Evolutionary conservation across 257 asterid genomes (phyloP).

Genomic region (Capsicum rhomboideum): DNA sequence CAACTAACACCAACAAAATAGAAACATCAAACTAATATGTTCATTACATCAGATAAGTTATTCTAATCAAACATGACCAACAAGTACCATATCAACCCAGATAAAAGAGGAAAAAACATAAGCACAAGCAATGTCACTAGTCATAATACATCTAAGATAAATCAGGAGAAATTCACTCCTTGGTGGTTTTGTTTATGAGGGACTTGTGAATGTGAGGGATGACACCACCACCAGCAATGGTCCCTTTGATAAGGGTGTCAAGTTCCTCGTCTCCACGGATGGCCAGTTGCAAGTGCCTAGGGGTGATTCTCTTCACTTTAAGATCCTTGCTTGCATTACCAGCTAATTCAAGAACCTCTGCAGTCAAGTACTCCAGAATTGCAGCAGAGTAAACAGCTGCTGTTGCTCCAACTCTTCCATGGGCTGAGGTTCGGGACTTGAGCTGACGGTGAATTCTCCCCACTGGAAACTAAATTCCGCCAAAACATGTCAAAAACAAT

Average conservation of each 20-base stretch:
- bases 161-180: slow-evolving; percentile 44
- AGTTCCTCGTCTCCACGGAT: slow-evolving; percentile 98
- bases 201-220: slow-evolving; percentile 98
- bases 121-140: not conserved
- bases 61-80: not conserved
- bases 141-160: not conserved
- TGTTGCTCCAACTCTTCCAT: slow-evolving; percentile 95
- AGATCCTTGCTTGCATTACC: slow-evolving; percentile 97
- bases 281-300: slow-evolving; percentile 90
- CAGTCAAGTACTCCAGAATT: slow-evolving; percentile 86
- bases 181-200: slow-evolving; percentile 96
- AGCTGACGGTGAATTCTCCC: slow-evolving; percentile 96
- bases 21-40: not conserved
- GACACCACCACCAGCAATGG: slow-evolving; percentile 98
- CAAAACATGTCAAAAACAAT: not conserved
- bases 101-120: not conserved
- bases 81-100: not conserved
- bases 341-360: slow-evolving; percentile 94
- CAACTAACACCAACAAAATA: not conserved
- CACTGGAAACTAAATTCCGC: slow-evolving; percentile 65
- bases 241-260: slow-evolving; percentile 91
- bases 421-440: slow-evolving; percentile 73
- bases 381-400: slow-evolving; percentile 97
- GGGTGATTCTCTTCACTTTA: slow-evolving; percentile 94
- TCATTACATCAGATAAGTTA: not conserved